Conservation (phyloP, 768 basidiomycete species). For the Pholiota conissans region DNA sequence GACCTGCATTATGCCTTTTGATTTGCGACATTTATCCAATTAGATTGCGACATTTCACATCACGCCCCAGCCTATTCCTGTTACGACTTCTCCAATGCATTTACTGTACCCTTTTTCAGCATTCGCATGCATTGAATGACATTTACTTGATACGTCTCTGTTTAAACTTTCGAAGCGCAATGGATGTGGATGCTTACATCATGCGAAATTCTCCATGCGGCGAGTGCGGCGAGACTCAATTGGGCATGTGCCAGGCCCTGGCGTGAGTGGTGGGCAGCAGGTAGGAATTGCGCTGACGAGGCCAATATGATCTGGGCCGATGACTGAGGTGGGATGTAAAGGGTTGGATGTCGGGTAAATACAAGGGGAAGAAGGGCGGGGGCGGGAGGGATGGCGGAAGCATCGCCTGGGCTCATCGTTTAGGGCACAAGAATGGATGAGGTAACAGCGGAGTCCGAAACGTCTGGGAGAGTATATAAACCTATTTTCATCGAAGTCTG, state of each 20-base stretch:
- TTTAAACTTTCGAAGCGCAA: slow-evolving; percentile 4
- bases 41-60: not conserved
- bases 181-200: not conserved
- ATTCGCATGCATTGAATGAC: slow-evolving; percentile 11
- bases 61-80: slow-evolving; percentile 5
- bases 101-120: slow-evolving; percentile 9
- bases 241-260: slow-evolving; percentile 18
- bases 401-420: not conserved
- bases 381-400: not conserved
- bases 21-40: slow-evolving; percentile 9
- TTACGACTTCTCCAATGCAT: slow-evolving; percentile 10
- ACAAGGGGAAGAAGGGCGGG: not conserved
- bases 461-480: slow-evolving; percentile 23
- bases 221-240: slow-evolving; percentile 3
- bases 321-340: not conserved
- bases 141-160: not conserved
- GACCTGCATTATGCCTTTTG: slow-evolving; percentile 13
- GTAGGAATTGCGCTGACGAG: not conserved
- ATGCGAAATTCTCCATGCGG: slow-evolving; percentile 8
- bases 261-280: not conserved
- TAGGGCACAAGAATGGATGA: slow-evolving; percentile 17
- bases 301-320: not conserved
- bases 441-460: slow-evolving; percentile 29
- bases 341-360: not conserved
- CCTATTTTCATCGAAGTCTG: slow-evolving; percentile 25